Evolutionary conservation across 2,329 filamentous ascomycete genomes (phyloP), one percentile per base, ranked within the genome.

Genomic region (Aspergillus persii): DNA sequence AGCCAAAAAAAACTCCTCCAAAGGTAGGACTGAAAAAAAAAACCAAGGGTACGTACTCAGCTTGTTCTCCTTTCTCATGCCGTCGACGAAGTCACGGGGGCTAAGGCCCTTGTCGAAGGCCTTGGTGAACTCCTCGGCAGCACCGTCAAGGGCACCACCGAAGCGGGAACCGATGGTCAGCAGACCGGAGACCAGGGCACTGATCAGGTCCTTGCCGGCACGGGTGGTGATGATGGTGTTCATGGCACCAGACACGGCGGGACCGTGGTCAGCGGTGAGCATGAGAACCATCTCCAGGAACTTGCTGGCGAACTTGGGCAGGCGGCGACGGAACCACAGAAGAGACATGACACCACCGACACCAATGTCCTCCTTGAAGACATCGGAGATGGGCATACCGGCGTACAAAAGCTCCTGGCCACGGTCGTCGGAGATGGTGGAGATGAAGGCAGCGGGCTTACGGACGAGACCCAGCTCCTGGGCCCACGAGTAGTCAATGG

Each of bases 271-370:
- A 71, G 95, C 95, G 75, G 95, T 99, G 75, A 99, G 88, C 95
- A 99, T 99, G 79, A 99, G 94, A 68, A 99, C 95, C 95, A 99
- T 99, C 86, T 99, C 95, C 70, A 99, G 83, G 86, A 99, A 99
- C 83, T 96, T 96, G 86, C 92, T 96, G 74, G 95, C 95, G 78
- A 97, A 98, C 75, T 89, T 84, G 65, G 95, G 95, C 64, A 99
- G 90, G 76, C 95, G 91, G 80, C 95, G 93, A 75, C 95, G 94
- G 92, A 99, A 99, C 95, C 95, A 99, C 71, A 99, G 85, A 59
- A 99, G 88, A 62, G 95, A 97, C 95, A 99, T 99, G 82, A 99
- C 95, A 89, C 95, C 95, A 78, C 95, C 95, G 71, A 99, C 98
- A 71, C 95, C 95, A 72, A 99, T 98, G 71, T 98, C 93, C 84